A percentile compares a stretch with the other conserved stretches of the same genome.
Evolutionary conservation across 257 asterid species (phyloP).

Genomic region (Primulina eburnea): DNA sequence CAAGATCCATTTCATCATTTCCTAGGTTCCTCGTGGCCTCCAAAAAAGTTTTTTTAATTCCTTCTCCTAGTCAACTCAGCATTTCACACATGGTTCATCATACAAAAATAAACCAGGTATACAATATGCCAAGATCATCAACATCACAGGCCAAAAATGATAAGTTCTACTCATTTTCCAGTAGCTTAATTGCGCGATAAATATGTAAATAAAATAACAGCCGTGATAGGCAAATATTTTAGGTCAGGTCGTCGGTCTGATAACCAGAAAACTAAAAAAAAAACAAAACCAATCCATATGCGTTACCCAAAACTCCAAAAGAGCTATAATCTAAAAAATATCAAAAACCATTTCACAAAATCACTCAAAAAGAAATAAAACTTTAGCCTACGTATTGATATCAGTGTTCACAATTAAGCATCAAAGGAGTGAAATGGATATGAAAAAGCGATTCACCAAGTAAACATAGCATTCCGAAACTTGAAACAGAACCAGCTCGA

Average conservation of each 20-base stretch:
- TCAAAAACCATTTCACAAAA: neutral
- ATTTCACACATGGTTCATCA: neutral
- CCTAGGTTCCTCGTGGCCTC: too few relatives aligned
- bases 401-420: neutral
- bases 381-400: conserved; percentile 5
- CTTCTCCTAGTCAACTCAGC: neutral
- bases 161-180: neutral
- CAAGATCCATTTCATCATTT: too few relatives aligned
- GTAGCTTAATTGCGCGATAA: conserved; percentile 1
- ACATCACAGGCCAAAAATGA: neutral
- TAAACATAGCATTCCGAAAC: conserved; percentile 88
- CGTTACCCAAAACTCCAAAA: conserved; percentile 5
- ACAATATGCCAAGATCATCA: too few relatives aligned
- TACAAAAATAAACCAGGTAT: too few relatives aligned
- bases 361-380: neutral
- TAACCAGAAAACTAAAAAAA: conserved; percentile 19
- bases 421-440: neutral
- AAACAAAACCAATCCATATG: conserved; percentile 8
- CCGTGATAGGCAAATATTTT: too few relatives aligned
- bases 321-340: neutral
- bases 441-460: conserved; percentile 48
- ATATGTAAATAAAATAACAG: conserved; percentile 1
- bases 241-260: too few relatives aligned
- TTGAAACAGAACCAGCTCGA: conserved; percentile 73
- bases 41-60: neutral